phyloP scores from a whole-genome alignment of 345 rosid genomes.

The Citrus glauca region DNA sequence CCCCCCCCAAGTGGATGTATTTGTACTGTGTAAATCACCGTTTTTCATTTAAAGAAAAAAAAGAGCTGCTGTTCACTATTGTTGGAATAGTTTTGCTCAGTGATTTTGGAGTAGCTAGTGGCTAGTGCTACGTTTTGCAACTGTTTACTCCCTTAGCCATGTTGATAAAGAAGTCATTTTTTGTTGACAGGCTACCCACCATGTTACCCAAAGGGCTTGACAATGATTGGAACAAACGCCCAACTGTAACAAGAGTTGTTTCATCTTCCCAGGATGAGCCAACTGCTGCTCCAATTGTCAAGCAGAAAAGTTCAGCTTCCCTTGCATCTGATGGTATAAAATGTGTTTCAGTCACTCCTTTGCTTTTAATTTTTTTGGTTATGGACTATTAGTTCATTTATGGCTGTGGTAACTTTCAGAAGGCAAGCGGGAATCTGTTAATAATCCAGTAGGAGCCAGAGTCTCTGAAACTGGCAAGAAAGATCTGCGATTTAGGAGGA shows the following conservation, averaged over 20 bases:
- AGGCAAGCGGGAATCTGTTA: slow-evolving; percentile 24
- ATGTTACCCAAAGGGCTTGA: slow-evolving; percentile 45
- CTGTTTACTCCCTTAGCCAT: neutral
- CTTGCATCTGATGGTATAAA: slow-evolving; percentile 43
- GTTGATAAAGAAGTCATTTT: neutral
- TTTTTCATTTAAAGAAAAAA: no score
- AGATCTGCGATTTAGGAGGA: slow-evolving; percentile 40
- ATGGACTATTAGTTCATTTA: neutral
- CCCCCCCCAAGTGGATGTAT: no score
- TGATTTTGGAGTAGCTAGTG: neutral
- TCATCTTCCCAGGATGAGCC: slow-evolving; percentile 53
- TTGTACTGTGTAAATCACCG: neutral
- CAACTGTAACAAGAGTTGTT: slow-evolving; percentile 37
- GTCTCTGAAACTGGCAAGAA: slow-evolving; percentile 34
- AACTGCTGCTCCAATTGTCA: slow-evolving; percentile 31
- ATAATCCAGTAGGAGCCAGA: slow-evolving; percentile 14
- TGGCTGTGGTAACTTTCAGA: slow-evolving; percentile 22
- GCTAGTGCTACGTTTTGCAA: neutral
- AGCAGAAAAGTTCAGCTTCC: slow-evolving; percentile 30
- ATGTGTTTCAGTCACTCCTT: neutral
- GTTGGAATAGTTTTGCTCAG: neutral
- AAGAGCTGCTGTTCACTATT: neutral
- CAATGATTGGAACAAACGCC: slow-evolving; percentile 30
- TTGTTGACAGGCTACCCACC: slow-evolving; percentile 26
- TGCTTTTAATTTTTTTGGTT: neutral